phyloP scores from a whole-genome alignment of 2,329 filamentous ascomycete species.

The Phyllosticta paracitricarpa region DNA sequence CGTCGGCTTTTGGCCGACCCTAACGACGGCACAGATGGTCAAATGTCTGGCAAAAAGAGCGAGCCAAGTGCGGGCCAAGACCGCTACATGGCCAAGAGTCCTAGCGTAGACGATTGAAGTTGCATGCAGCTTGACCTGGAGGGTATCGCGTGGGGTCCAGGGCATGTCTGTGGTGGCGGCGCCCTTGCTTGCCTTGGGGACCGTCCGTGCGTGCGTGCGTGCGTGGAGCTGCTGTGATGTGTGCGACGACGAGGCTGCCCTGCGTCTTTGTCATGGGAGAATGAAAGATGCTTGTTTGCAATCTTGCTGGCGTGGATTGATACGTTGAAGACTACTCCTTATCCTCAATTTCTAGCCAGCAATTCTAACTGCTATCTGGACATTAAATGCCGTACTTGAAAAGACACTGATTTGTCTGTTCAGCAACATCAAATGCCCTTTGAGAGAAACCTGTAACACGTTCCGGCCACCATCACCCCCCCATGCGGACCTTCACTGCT shows the following conservation, averaged over 20 bases:
- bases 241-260: neutral
- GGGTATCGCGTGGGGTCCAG: neutral
- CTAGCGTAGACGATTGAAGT: constrained; percentile 9
- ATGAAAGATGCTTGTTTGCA: neutral
- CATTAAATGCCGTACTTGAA: neutral
- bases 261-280: neutral
- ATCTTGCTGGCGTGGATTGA: no score
- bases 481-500: neutral
- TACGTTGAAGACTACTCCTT: no score
- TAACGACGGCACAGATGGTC: neutral
- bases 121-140: constrained; percentile 1
- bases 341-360: no score
- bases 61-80: constrained; percentile 5
- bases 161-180: neutral
- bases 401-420: no score
- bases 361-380: no score
- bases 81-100: constrained; percentile 1
- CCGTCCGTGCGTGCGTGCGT: neutral
- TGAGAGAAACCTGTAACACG: no score
- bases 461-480: neutral
- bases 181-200: neutral
- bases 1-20: neutral
- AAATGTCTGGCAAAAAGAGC: neutral
- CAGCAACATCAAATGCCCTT: no score
- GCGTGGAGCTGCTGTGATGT: neutral